Percentiles rank a stretch among this genome's conserved stretches.
Evolutionary conservation across 2,329 filamentous ascomycete genomes (phyloP).

Genomic region (Colletotrichum limetticola): DNA sequence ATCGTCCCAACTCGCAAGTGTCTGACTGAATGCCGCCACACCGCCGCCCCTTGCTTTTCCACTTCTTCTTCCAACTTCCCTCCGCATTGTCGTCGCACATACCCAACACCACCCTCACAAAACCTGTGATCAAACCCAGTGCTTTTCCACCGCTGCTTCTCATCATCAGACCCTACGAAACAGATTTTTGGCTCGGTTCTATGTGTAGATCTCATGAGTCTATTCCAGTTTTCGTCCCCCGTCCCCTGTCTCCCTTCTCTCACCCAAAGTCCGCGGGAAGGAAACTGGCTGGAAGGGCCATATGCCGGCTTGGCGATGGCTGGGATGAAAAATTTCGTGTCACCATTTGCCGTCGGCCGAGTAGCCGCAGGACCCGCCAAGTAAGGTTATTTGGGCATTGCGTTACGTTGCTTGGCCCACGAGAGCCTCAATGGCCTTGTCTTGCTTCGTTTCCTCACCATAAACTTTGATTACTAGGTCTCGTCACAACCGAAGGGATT

Average conservation of each 20-base stretch:
- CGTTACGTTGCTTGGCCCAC: not conserved
- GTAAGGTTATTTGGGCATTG: slow-evolving; percentile 28
- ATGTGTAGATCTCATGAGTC: slow-evolving; percentile 7
- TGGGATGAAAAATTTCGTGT: not conserved
- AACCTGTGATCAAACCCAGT: not conserved
- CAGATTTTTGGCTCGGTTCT: not conserved
- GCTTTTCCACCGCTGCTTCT: not conserved
- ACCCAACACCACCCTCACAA: not conserved
- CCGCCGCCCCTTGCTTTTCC: not conserved
- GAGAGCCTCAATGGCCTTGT: not conserved
- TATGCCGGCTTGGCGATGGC: slow-evolving; percentile 4
- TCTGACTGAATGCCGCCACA: not conserved
- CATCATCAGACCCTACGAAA: not conserved
- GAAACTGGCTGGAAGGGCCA: not conserved
- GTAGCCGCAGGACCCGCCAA: slow-evolving; percentile 11
- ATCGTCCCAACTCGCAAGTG: not conserved
- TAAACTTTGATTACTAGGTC: not conserved
- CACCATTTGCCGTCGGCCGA: not conserved
- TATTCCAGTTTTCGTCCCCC: not conserved
- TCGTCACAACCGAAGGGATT: not conserved
- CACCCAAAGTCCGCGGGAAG: too few relatives aligned
- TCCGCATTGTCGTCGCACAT: not conserved
- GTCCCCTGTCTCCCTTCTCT: not conserved
- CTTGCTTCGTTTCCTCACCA: not conserved
- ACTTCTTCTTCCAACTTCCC: not conserved